Conservation (phyloP, 108 stramenopile genomes). For the Fragilaria crotonensis region DNA sequence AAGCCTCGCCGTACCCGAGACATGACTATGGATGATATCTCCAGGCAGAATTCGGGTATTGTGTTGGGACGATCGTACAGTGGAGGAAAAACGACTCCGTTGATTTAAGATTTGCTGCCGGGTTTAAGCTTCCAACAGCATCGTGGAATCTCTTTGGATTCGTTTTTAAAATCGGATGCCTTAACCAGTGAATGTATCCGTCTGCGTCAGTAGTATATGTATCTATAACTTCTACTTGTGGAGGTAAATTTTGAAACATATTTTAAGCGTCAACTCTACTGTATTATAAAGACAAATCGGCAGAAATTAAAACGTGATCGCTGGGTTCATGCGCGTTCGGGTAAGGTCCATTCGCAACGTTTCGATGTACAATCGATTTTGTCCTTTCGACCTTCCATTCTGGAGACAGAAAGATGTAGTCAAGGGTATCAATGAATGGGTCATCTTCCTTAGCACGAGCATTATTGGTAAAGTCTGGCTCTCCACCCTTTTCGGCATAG, state of each 20-base stretch:
- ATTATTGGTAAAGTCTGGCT: conserved; percentile 91
- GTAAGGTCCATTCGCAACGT: conserved; percentile 52
- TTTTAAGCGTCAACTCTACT: not conserved
- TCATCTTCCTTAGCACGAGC: conserved; percentile 63
- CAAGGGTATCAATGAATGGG: conserved; percentile 86
- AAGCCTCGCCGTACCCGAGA: conserved; percentile 4
- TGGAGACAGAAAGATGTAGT: conserved; percentile 84
- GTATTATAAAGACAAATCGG: conserved; percentile 43
- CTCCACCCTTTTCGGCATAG: conserved; percentile 47
- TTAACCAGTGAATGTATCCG: too few species aligned
- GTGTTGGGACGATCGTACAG: not conserved
- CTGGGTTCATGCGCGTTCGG: conserved; percentile 70
- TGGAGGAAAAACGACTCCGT: not conserved
- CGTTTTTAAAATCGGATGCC: too few species aligned
- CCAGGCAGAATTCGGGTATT: not conserved
- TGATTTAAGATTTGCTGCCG: too few species aligned
- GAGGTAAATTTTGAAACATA: not conserved
- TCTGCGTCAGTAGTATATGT: too few species aligned
- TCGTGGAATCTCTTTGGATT: too few species aligned
- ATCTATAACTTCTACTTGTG: too few species aligned
- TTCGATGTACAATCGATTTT: conserved; percentile 31
- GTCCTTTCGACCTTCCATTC: conserved; percentile 57
- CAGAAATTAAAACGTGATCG: conserved; percentile 77
- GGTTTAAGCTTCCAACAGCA: too few species aligned
- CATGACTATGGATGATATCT: not conserved